Base-by-base conservation (phyloP, 2,329 filamentous ascomycete species). In the Gnomoniopsis sp. region DNA sequence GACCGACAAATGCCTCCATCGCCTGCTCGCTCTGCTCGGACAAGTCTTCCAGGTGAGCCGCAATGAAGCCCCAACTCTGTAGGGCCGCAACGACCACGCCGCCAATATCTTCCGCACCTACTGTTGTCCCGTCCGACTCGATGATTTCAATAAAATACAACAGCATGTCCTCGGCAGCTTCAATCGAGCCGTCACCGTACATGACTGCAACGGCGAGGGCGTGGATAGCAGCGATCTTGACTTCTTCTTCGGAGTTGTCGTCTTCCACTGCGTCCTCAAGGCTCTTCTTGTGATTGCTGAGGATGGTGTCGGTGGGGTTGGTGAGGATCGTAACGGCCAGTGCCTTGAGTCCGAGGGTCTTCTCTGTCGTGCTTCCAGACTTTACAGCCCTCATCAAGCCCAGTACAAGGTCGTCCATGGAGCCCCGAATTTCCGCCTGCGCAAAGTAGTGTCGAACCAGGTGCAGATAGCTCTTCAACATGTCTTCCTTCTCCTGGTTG, bases 1-100 rank as follows among this genome's bases (percentile, higher is more conserved):
- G 92, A 50, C 96, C 91, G 46, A 90, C 86, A 65, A 96, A 91
- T 2, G 88, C 87, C 55, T 95, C 89, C 66, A 95, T 83, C 17
- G 90, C 88, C 30, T 84, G 75, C 63, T 91, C 87, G 34, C 88
- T 90, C 61, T 86, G 80, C 17, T 83, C 81, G 65, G 90, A 85
- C 47, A 92, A 79, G 66, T 93, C 89, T 3, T 92, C 88, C 7
- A 93, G 76, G 61, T 89, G 84, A 3, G 89, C 92, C 6, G 89
- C 89, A 6, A 96, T 81, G 63, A 93, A 88, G 1, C 88, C 88
- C 90, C 91, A 96, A 59, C 88, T 85, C 63, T 88, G 83, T 1
- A 96, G 77, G 0, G 91, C 90, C 0, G 90, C 89, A 3, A 85
- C 80, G 1, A 96, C 91, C 2, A 91, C 83, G 2, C 79, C 78